A percentile compares a stretch with the other conserved stretches of the same genome.
Conservation (phyloP, 371 early-diverging fungal genomes). For the Chytridiales sp. region DNA sequence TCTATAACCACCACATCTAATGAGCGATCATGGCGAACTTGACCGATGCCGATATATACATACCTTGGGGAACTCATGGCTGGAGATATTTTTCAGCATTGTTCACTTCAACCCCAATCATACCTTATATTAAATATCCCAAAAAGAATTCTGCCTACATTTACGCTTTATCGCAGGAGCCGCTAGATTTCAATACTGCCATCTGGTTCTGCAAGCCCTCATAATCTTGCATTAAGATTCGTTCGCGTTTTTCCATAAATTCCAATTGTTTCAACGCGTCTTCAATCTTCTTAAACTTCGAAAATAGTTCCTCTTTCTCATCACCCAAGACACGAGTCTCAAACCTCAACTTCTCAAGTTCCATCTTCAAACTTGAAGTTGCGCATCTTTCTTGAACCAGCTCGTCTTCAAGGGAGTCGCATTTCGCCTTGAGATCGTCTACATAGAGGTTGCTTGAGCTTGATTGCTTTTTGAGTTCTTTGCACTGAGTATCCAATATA, state of each 20-base stretch:
- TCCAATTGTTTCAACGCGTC: not conserved
- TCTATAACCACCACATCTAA: too few relatives aligned
- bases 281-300: not conserved
- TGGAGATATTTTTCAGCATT: too few relatives aligned
- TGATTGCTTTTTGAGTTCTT: not conserved
- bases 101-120: too few relatives aligned
- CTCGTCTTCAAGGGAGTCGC: not conserved
- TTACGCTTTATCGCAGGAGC: not conserved
- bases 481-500: constrained; percentile 1
- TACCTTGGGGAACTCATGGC: too few relatives aligned
- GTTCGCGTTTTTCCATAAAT: not conserved
- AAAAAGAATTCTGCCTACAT: too few relatives aligned
- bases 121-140: too few relatives aligned
- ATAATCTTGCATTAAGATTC: constrained; percentile 3
- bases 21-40: too few relatives aligned
- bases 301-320: not conserved
- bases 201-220: constrained; percentile 7
- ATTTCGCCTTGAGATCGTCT: not conserved
- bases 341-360: not conserved
- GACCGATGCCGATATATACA: too few relatives aligned
- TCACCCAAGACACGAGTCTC: not conserved
- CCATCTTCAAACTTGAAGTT: not conserved
- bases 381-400: not conserved
- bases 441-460: not conserved
- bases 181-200: constrained; percentile 1